Evolutionary conservation across 2,329 filamentous ascomycete species (phyloP), one percentile per base, ranked within the genome.

Genomic region (Beauveria rudraprayagi): DNA sequence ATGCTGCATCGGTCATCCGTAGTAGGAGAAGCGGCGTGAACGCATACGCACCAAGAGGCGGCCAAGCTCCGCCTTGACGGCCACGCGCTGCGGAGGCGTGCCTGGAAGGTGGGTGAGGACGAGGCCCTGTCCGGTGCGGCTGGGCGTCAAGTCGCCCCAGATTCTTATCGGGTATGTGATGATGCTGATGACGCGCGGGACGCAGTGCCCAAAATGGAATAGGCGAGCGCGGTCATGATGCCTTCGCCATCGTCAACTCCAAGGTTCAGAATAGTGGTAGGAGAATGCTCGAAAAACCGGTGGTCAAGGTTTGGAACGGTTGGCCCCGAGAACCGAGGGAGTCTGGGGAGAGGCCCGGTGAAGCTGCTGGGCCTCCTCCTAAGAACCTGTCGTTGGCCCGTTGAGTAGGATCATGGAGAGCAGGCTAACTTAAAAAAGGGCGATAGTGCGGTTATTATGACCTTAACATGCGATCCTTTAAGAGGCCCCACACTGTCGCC

Each of bases 61-160:
- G 54, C 41, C 47, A 26, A 56, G 41, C 26, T 56, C n/a, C 6
- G 54, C 54, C n/a, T 56, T 46, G n/a, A 56, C 11, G 41, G 26
- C 41, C 24, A 22, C 54, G 24, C 54, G 41, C 40, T 56, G 41
- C 26, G 41, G 5, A 17, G 17, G 41, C 26, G 41, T 56, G 54
- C 54, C 54, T 46, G 54, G 54, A 26, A 22, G 40, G 54, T 47
- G 41, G 10, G 54, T 47, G 54, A 56, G 54, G 17, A 56, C n/a
- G 5, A 46, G 14, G n/a, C 41, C 52, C 17, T 55, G 22, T 28
- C 16, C 30, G 17, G 41, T 56, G 28, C 14, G 54, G 41, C 47
- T 34, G 4, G 3, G 6, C 43, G n/a, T 6, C 43, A 41, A 47
- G 41, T 4, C 26, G 24, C 17, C 41, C 28, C n/a, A 19, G 41